phyloP scores from a whole-genome alignment of 1,284 basidiomycete genomes.

The Moesziomyces parantarcticus region DNA sequence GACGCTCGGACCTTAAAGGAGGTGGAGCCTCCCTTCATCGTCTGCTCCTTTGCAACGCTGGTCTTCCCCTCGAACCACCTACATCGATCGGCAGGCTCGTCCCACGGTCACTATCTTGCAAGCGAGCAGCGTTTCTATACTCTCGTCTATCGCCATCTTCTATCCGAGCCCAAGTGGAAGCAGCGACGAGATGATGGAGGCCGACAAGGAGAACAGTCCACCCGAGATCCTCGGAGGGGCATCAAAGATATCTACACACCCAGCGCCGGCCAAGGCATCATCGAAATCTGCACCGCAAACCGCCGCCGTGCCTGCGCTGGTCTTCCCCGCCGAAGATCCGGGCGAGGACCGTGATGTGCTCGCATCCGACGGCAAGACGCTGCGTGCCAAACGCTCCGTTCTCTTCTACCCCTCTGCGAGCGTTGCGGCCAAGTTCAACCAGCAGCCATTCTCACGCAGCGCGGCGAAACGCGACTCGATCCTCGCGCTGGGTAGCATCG shows the following conservation, averaged over 20 bases:
- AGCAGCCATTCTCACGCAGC: constrained; percentile 54
- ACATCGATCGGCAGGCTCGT: too few relatives aligned
- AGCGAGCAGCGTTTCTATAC: background rate
- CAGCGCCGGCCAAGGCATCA: background rate
- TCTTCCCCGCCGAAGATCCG: constrained; percentile 30
- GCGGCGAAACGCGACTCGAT: constrained; percentile 57
- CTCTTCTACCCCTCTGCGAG: constrained; percentile 49
- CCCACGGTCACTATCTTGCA: too few relatives aligned
- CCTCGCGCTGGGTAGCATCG: constrained; percentile 56
- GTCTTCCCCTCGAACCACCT: too few relatives aligned
- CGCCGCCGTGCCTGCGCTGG: constrained; percentile 3
- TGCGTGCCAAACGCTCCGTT: constrained; percentile 23
- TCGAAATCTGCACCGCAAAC: constrained; percentile 1
- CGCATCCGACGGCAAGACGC: constrained; percentile 30
- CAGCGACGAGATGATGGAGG: constrained; percentile 12
- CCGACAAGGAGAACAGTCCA: constrained; percentile 29
- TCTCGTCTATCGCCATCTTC: background rate
- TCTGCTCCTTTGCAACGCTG: background rate
- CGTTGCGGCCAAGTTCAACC: constrained; percentile 46
- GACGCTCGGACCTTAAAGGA: constrained; percentile 1
- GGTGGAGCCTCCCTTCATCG: background rate
- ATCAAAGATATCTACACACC: background rate
- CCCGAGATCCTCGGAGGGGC: background rate
- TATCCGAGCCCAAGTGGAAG: too few relatives aligned
- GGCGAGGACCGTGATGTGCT: constrained; percentile 34